These are phyloP conservation scores for Ascochyta pisi DNA, from an alignment of 2,329 filamentous ascomycete genomes.

Conservation along the genomic window DNA sequence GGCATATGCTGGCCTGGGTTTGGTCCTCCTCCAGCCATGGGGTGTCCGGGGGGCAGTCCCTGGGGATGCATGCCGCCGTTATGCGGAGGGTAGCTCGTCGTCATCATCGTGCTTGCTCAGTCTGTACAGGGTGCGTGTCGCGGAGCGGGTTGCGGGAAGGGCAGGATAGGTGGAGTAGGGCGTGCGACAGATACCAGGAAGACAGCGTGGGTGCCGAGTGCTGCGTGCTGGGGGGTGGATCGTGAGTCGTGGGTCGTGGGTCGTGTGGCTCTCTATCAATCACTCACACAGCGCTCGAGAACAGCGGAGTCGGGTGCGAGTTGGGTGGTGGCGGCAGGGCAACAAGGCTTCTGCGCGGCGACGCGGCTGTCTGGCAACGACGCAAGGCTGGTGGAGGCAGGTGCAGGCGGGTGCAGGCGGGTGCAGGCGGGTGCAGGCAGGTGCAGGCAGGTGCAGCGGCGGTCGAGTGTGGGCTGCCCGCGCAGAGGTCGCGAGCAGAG, in stretches of 20 bases:
- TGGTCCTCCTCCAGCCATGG: constrained; percentile 71
- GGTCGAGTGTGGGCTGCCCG: constrained; percentile 22
- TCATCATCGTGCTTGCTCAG: constrained; percentile 69
- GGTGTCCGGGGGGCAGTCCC: constrained; percentile 69
- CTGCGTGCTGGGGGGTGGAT: too few species aligned
- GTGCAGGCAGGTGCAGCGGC: constrained; percentile 2
- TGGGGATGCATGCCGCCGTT: constrained; percentile 77
- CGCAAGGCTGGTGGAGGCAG: not conserved
- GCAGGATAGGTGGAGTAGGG: too few species aligned
- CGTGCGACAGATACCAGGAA: too few species aligned
- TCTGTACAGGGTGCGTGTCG: constrained; percentile 14
- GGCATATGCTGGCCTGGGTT: constrained; percentile 74
- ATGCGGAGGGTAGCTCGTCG: constrained; percentile 70
- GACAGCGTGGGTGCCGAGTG: too few species aligned
- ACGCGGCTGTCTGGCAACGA: not conserved
- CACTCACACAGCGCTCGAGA: too few species aligned
- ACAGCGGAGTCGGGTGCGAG: not conserved
- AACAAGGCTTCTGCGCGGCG: not conserved
- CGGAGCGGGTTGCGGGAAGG: not conserved
- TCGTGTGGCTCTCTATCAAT: constrained; percentile 1
- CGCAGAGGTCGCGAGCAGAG: constrained; percentile 30
- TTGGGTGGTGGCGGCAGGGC: not conserved
- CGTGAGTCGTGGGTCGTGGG: not conserved
- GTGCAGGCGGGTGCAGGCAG: not conserved
- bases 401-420: too few species aligned